These are phyloP conservation scores for Houttuynia cordata DNA, from an alignment of 164 flowering plant genomes.

Conservation along the genomic window DNA sequence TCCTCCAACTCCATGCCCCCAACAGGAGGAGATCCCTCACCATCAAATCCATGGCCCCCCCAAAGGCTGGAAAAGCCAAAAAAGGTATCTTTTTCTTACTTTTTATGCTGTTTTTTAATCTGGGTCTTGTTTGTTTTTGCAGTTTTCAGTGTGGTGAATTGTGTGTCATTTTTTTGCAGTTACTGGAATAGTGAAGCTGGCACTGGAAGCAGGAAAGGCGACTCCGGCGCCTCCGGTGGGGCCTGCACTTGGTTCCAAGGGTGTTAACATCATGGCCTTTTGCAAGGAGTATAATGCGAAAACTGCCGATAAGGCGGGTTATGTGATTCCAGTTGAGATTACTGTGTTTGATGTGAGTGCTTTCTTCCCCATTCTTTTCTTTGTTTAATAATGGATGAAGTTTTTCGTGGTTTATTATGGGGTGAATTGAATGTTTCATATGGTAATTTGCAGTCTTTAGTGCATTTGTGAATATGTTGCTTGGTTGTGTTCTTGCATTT, in stretches of 20 bases:
- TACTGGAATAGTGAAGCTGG: conserved; percentile 76
- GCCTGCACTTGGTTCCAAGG: conserved; percentile 97
- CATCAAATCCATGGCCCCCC: conserved; percentile 85
- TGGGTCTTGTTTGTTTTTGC: neutral
- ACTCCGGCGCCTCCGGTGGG: conserved; percentile 99
- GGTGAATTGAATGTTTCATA: neutral
- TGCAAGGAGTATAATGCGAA: conserved; percentile 98
- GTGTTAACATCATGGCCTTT: conserved; percentile 95
- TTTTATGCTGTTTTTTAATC: neutral
- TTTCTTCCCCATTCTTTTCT: neutral
- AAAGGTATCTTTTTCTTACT: conserved; percentile 41
- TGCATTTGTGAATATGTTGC: too few species aligned
- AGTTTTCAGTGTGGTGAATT: neutral
- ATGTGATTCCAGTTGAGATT: conserved; percentile 91
- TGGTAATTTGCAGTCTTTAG: too few species aligned
- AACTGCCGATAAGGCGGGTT: conserved; percentile 94
- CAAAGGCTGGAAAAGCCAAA: conserved; percentile 73
- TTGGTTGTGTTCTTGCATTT: too few species aligned
- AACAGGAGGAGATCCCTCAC: conserved; percentile 35
- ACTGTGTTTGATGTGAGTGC: conserved; percentile 80
- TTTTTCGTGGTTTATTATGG: neutral
- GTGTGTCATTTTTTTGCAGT: conserved; percentile 2
- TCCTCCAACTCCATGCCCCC: conserved; percentile 6
- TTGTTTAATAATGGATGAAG: neutral
- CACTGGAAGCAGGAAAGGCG: conserved; percentile 97